Conservation (phyloP, 192 early-diverging fungal genomes). For the Jimgerdemannia flammicorona region DNA sequence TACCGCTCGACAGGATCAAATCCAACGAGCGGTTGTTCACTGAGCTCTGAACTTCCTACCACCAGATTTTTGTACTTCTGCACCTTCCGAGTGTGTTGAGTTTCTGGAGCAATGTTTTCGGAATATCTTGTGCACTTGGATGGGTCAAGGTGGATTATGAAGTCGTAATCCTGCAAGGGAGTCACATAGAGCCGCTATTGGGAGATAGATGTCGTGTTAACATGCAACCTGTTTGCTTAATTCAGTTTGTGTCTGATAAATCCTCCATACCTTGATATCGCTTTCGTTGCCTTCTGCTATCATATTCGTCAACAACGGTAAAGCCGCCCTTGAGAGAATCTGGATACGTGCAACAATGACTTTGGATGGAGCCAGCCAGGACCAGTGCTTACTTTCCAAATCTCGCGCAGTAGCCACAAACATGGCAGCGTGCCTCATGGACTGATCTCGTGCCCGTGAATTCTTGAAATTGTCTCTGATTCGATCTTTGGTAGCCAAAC, state of each 20-base stretch:
- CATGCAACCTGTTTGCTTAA: not conserved
- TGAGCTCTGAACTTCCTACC: slow-evolving; percentile 43
- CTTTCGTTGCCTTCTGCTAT: slow-evolving; percentile 29
- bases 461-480: slow-evolving; percentile 56
- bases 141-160: slow-evolving; percentile 64
- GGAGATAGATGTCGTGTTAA: slow-evolving; percentile 23
- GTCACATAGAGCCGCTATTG: slow-evolving; percentile 72
- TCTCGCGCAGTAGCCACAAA: slow-evolving; percentile 66
- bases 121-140: slow-evolving; percentile 56
- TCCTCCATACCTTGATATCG: slow-evolving; percentile 43
- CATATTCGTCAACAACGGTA: slow-evolving; percentile 43
- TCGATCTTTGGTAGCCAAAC: slow-evolving; percentile 36
- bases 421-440: slow-evolving; percentile 49
- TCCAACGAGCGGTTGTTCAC: slow-evolving; percentile 57
- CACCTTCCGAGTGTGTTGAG: slow-evolving; percentile 32
- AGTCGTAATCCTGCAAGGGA: slow-evolving; percentile 75
- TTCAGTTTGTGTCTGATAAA: slow-evolving; percentile 17
- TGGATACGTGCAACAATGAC: slow-evolving; percentile 60
- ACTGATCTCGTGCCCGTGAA: slow-evolving; percentile 34
- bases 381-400: slow-evolving; percentile 56
- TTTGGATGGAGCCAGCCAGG: slow-evolving; percentile 42
- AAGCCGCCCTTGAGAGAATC: slow-evolving; percentile 62
- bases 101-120: slow-evolving; percentile 55
- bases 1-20: slow-evolving; percentile 75
- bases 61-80: slow-evolving; percentile 76